These are phyloP conservation scores for Xylariaceae sp. DNA, from an alignment of 2,329 filamentous ascomycete genomes.

Conservation along the genomic window DNA sequence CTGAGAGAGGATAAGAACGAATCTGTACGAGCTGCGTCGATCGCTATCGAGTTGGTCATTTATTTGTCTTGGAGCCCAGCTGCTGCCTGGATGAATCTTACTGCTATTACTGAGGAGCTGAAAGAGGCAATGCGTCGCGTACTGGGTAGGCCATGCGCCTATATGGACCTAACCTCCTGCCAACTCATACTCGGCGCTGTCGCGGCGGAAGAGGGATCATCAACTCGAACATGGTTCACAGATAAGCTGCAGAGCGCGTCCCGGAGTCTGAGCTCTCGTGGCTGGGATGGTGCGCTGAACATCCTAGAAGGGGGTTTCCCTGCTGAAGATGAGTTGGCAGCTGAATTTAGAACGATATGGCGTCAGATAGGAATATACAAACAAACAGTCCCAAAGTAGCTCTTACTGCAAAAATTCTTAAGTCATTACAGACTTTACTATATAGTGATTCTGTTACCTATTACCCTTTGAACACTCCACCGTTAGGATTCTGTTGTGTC, in stretches of 20 bases:
- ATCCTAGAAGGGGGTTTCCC: background rate
- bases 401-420: no score
- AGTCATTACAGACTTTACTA: no score
- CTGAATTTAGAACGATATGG: slow-evolving; percentile 2
- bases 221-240: slow-evolving; percentile 22
- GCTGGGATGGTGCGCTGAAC: slow-evolving; percentile 13
- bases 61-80: slow-evolving; percentile 16
- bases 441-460: no score
- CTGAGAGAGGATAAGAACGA: background rate
- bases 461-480: no score
- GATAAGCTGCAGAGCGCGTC: slow-evolving; percentile 12
- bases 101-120: slow-evolving; percentile 16
- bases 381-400: no score
- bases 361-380: no score
- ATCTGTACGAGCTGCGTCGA: slow-evolving; percentile 8
- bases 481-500: no score
- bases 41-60: slow-evolving; percentile 21
- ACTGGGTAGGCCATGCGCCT: slow-evolving; percentile 18
- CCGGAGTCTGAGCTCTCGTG: slow-evolving; percentile 14
- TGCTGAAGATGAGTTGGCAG: background rate
- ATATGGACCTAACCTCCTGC: slow-evolving; percentile 24
- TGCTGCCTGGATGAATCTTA: slow-evolving; percentile 6
- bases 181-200: slow-evolving; percentile 23
- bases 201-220: slow-evolving; percentile 16
- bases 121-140: slow-evolving; percentile 13